Evolutionary conservation across 1,284 basidiomycete genomes (phyloP).

Genomic region (Singerocomus inundabilis): DNA sequence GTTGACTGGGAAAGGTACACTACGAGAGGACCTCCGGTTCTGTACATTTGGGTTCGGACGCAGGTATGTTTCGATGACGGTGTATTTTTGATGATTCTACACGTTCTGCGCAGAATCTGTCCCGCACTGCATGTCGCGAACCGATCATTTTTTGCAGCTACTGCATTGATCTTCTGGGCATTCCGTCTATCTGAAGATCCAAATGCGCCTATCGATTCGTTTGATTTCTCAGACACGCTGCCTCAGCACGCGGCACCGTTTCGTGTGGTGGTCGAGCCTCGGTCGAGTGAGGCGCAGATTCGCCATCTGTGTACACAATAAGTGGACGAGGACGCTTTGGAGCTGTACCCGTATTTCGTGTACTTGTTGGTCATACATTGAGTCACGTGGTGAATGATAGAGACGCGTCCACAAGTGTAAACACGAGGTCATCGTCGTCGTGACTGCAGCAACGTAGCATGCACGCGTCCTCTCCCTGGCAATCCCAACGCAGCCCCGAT

Average conservation of each 20-base stretch:
- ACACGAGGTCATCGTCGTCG: neutral
- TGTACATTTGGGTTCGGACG: slow-evolving; percentile 11
- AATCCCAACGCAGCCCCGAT: slow-evolving; percentile 39
- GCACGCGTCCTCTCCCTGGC: neutral
- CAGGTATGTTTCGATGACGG: neutral
- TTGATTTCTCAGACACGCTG: neutral
- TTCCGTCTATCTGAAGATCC: slow-evolving; percentile 6
- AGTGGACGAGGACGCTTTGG: no score
- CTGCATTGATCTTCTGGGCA: slow-evolving; percentile 3
- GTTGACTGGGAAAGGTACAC: slow-evolving; percentile 3
- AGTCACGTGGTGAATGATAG: slow-evolving; percentile 1
- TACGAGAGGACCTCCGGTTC: slow-evolving; percentile 7
- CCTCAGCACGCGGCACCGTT: slow-evolving; percentile 7
- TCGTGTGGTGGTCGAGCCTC: slow-evolving; percentile 1
- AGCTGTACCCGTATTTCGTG: no score
- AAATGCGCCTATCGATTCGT: slow-evolving; percentile 2
- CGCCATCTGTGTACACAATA: neutral
- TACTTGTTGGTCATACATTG: no score
- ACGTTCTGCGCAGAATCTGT: neutral
- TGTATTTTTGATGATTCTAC: neutral
- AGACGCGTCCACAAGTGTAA: slow-evolving; percentile 15
- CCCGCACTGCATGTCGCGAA: slow-evolving; percentile 7
- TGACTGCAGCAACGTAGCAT: neutral
- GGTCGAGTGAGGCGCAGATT: slow-evolving; percentile 1
- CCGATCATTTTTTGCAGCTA: slow-evolving; percentile 1